A percentile compares a stretch with the other conserved stretches of the same genome.
These are phyloP conservation scores for Alliaria petiolata DNA, from an alignment of 345 rosid genomes.

Conservation along the genomic window DNA sequence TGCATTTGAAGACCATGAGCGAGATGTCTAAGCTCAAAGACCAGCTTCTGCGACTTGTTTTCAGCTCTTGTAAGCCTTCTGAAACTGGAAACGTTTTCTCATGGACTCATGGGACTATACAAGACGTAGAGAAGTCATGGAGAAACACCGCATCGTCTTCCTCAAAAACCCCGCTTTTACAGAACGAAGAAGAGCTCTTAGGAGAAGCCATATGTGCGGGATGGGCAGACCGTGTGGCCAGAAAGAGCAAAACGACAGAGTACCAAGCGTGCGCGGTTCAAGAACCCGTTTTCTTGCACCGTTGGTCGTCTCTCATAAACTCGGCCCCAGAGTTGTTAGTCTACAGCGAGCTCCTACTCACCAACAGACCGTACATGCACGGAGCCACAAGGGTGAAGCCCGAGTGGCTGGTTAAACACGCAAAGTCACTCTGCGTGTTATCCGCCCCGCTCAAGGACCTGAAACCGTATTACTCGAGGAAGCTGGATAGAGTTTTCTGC, in stretches of 20 bases:
- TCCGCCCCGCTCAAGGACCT: slow-evolving; percentile 56
- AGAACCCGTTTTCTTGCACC: slow-evolving; percentile 74
- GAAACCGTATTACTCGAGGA: slow-evolving; percentile 57
- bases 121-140: slow-evolving; percentile 75
- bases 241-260: slow-evolving; percentile 45
- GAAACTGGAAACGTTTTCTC: slow-evolving; percentile 43
- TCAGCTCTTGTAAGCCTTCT: slow-evolving; percentile 36
- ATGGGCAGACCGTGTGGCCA: slow-evolving; percentile 93
- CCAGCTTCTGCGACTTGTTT: slow-evolving; percentile 75
- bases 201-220: slow-evolving; percentile 91
- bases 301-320: slow-evolving; percentile 58
- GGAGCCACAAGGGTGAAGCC: slow-evolving; percentile 75
- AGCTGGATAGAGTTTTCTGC: slow-evolving; percentile 47
- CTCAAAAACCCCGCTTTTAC: slow-evolving; percentile 43
- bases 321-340: slow-evolving; percentile 86
- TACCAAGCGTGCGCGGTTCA: slow-evolving; percentile 71
- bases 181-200: slow-evolving; percentile 68
- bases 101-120: slow-evolving; percentile 70
- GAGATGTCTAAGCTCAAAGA: slow-evolving; percentile 88
- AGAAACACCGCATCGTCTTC: slow-evolving; percentile 33
- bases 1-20: slow-evolving; percentile 82
- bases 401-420: slow-evolving; percentile 77
- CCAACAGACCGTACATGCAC: slow-evolving; percentile 78
- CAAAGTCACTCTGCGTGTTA: slow-evolving; percentile 50
- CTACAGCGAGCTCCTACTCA: slow-evolving; percentile 64